Conservation (phyloP, 2,329 filamentous ascomycete genomes). For the Talaromyces rugulosus region DNA sequence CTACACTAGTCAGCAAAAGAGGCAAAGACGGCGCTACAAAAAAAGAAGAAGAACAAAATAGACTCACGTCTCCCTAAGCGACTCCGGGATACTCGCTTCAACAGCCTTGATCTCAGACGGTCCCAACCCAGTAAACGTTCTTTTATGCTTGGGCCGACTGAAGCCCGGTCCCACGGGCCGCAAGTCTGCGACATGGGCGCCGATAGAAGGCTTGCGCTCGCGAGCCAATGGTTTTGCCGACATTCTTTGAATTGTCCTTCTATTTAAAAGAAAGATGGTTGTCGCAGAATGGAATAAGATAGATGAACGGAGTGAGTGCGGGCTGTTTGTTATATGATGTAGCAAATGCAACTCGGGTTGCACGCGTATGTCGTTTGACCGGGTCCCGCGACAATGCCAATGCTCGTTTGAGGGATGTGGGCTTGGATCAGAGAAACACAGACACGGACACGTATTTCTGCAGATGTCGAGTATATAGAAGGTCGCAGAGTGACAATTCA, state of each 20-base stretch:
- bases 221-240: conserved; percentile 34
- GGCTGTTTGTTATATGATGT: neutral
- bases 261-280: neutral
- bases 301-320: neutral
- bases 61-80: conserved; percentile 76
- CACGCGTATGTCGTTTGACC: neutral
- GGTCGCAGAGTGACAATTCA: neutral
- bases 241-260: conserved; percentile 14
- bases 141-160: conserved; percentile 89
- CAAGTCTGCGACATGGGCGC: conserved; percentile 81
- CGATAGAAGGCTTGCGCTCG: conserved; percentile 75
- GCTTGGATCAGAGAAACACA: neutral
- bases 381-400: neutral
- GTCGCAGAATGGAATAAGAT: no score
- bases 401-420: neutral
- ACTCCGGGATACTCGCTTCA: conserved; percentile 86
- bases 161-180: conserved; percentile 83
- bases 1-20: conserved; percentile 26
- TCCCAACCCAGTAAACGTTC: conserved; percentile 93
- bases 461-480: neutral
- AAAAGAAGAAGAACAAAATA: conserved; percentile 42
- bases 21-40: conserved; percentile 20
- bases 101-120: conserved; percentile 88
- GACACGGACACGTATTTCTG: neutral
- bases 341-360: neutral